Base-by-base conservation (phyloP, 805 yeast species). In the Kregervanrija delftensis region DNA sequence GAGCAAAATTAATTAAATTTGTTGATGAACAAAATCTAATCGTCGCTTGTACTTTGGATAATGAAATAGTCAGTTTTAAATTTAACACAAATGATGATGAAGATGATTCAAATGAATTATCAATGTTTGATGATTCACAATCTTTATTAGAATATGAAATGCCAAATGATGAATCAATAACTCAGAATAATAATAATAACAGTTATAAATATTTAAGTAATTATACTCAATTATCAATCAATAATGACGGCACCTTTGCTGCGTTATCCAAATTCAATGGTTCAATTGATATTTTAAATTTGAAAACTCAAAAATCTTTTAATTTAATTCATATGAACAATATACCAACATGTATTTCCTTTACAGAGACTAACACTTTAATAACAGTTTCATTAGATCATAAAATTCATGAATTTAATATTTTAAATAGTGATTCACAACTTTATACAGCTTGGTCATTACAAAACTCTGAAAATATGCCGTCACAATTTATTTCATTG, bases 381-480 rank as follows among this genome's bases (percentile, higher is more conserved):
- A 59, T 83, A 13, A 79, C 83, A 10, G 74, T 83, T 15, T 79
- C 91, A 2, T 77, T 83, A 40, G 95, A 87, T 42, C 85, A 84
- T 60, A 81, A 77, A 55, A 61, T 93, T 17, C 75, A 74, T 49
- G 97, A 89, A 65, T 82, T 87, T 54, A 72, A 76, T 41, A 52
- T 72, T 15, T 32, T 43, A 13, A 49, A 48, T 9, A 43, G 44
- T 30, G 41, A 40, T 11, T 45, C 46, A 17, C 59, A 63, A 30
- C 59, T 76, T 40, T 69, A 79, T 51, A 83, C 96, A 0, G 57
- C 72, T 9, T 91, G 98, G 99, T 83, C 95, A 10, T 77, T 79
- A 50, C 67, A 74, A 42, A 88, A 88, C 62, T 74, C 87, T 13
- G 93, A 85, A 42, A 71, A 76, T 45, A 64, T 89, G 51, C 97